phyloP scores from a whole-genome alignment of 1,139 yeast species.

The Pichia sp. region DNA sequence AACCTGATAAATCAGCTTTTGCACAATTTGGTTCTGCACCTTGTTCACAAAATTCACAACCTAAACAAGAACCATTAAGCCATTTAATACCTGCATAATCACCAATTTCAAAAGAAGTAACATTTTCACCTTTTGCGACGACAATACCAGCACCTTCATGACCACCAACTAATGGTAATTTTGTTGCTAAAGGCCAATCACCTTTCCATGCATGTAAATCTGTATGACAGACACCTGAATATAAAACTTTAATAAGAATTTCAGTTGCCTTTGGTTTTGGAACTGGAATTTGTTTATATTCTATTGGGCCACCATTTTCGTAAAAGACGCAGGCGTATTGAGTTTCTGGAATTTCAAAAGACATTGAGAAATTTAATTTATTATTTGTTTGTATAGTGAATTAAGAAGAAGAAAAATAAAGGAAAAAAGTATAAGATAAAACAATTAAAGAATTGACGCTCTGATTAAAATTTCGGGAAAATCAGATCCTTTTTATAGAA shows the following conservation, averaged over 20 bases:
- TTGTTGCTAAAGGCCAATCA: constrained; percentile 64
- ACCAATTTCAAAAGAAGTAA: constrained; percentile 59
- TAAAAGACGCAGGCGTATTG: constrained; percentile 44
- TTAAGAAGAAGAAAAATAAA: not conserved
- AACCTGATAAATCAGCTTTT: constrained; percentile 64
- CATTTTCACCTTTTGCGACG: constrained; percentile 62
- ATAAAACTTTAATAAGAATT: constrained; percentile 57
- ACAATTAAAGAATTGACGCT: no score
- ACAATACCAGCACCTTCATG: constrained; percentile 83
- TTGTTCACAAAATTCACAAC: constrained; percentile 61
- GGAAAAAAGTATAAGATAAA: not conserved
- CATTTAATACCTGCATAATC: constrained; percentile 72
- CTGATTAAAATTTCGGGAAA: no score
- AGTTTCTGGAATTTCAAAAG: constrained; percentile 32
- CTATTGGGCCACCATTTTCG: constrained; percentile 42
- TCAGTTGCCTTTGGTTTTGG: constrained; percentile 66
- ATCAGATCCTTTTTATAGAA: no score
- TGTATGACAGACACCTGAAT: constrained; percentile 76
- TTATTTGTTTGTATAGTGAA: not conserved
- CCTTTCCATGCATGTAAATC: constrained; percentile 79
- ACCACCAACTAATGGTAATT: constrained; percentile 72
- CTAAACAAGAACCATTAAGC: constrained; percentile 67
- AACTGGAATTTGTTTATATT: constrained; percentile 57
- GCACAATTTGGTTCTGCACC: constrained; percentile 64
- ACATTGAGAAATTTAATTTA: constrained; percentile 6